Conservation (phyloP, 2,329 filamentous ascomycete species). For the Colletotrichum simmondsii region DNA sequence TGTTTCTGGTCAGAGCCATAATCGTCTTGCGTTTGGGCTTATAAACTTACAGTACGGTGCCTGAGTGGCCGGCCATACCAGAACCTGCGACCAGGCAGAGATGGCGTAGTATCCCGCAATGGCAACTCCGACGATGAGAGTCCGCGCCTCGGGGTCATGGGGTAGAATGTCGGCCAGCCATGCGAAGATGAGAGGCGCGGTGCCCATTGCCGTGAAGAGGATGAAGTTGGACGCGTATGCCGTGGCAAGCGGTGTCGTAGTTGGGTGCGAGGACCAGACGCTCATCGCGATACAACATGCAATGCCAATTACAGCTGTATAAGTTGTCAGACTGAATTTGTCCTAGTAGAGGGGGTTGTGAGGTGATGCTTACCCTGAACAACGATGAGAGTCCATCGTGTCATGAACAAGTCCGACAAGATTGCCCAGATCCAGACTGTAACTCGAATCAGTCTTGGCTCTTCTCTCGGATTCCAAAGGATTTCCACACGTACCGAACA, state of each 20-base stretch:
- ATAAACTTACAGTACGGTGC: constrained; percentile 56
- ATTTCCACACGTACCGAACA: constrained; percentile 29
- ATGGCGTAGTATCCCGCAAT: constrained; percentile 62
- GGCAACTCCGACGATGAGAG: constrained; percentile 59
- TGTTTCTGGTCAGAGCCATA: constrained; percentile 28
- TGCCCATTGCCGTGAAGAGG: constrained; percentile 58
- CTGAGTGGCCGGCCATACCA: constrained; percentile 62
- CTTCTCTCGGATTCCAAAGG: too few relatives aligned
- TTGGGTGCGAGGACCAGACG: constrained; percentile 60
- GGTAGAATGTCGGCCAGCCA: constrained; percentile 61
- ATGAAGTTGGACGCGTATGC: constrained; percentile 65
- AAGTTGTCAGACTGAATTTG: not conserved
- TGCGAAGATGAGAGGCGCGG: constrained; percentile 61
- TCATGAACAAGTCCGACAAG: constrained; percentile 59
- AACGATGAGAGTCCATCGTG: constrained; percentile 62
- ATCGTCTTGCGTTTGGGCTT: not conserved
- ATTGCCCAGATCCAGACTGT: constrained; percentile 65
- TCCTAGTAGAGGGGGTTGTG: not conserved
- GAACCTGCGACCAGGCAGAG: constrained; percentile 61
- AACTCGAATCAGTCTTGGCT: not conserved
- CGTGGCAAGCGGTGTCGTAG: constrained; percentile 52
- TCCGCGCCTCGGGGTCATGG: constrained; percentile 60
- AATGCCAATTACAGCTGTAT: constrained; percentile 53
- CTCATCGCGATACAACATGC: constrained; percentile 63
- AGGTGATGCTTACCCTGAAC: constrained; percentile 47